Base-by-base conservation (phyloP, 495 filamentous ascomycete species). In the Talaromyces nanjingensis region DNA sequence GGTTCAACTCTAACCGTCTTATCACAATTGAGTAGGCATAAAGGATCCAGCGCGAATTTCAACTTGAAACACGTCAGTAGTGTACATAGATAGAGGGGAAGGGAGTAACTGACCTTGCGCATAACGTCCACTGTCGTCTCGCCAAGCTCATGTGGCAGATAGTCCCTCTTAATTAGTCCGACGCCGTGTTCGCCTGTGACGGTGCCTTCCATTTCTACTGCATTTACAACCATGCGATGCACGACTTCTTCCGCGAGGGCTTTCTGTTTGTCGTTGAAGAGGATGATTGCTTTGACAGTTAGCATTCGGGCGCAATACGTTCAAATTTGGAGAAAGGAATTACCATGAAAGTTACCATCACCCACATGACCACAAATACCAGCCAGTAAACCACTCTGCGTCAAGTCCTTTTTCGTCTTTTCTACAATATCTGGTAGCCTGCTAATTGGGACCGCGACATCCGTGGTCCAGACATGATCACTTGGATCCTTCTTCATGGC, bases 351-450 rank as follows among this genome's bases (percentile, higher is more conserved):
- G 67, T 87, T 87, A 14, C 86, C 86, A 75, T 89, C 86, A 14
- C 86, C 86, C 18, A 88, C 85, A 73, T 89, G 86, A n/a, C 86
- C 86, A 58, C 87, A 84, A 59, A 87, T 89, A 31, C 78, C 79
- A 12, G 82, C 86, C 59, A 85, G 68, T 20, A 89, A 66, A 1
- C 81, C 83, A 61, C 80, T 84, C 66, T 78, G 72, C 33, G 72
- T 76, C 70, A 89, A 81, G 61, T 86, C 81, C 29, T 78, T 71
- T 65, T 88, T 86, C 3, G 84, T 86, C 33, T 79, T 78, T 63
- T 89, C 86, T 42, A 89, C 86, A 58, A 88, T 87, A 52, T 83
- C 77, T n/a, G 86, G 77, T 61, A 89, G 65, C 63, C 74, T 75
- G 66, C 80, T 84, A 68, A 89, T 87, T 6, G 86, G 86, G 0